Conservation (phyloP, 2,329 filamentous ascomycete genomes). For the Pseudopithomyces maydicus region DNA sequence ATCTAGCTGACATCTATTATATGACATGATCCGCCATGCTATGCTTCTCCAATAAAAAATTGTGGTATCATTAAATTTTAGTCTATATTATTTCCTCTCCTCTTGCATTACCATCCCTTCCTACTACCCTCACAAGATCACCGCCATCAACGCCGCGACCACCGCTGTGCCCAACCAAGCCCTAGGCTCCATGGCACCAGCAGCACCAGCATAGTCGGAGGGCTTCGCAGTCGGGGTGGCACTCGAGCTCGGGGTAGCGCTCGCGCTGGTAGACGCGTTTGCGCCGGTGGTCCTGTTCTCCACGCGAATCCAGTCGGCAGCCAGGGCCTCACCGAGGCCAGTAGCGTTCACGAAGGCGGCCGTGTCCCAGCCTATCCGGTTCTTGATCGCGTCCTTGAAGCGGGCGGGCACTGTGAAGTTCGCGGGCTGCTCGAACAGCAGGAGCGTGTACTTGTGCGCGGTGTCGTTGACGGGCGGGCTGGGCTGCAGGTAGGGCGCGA, state of each 20-base stretch:
- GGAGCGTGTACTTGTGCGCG: conserved; percentile 35
- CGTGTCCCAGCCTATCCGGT: conserved; percentile 42
- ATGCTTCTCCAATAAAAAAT: not conserved
- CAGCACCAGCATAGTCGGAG: conserved; percentile 20
- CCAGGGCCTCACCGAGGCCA: conserved; percentile 33
- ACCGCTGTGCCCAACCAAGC: conserved; percentile 18
- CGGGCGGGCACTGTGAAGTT: conserved; percentile 33
- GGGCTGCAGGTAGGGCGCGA: conserved; percentile 32
- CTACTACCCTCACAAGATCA: not conserved
- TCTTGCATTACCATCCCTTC: too few relatives aligned
- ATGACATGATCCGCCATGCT: too few relatives aligned
- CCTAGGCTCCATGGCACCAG: conserved; percentile 15
- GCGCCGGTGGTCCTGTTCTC: conserved; percentile 33
- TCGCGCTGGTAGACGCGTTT: conserved; percentile 21
- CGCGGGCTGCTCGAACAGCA: conserved; percentile 33
- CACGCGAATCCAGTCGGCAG: conserved; percentile 48
- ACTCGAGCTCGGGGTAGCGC: conserved; percentile 19
- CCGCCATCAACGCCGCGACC: conserved; percentile 24
- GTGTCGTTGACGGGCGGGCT: conserved; percentile 35
- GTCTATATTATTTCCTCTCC: not conserved
- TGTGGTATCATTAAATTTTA: not conserved
- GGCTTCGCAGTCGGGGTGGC: conserved; percentile 1
- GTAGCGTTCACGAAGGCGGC: conserved; percentile 40
- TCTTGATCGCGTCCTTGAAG: conserved; percentile 30
- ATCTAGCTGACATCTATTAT: too few relatives aligned